Evolutionary conservation across 495 filamentous ascomycete genomes (phyloP).

Genomic region (Aspergillus saccharolyticus): DNA sequence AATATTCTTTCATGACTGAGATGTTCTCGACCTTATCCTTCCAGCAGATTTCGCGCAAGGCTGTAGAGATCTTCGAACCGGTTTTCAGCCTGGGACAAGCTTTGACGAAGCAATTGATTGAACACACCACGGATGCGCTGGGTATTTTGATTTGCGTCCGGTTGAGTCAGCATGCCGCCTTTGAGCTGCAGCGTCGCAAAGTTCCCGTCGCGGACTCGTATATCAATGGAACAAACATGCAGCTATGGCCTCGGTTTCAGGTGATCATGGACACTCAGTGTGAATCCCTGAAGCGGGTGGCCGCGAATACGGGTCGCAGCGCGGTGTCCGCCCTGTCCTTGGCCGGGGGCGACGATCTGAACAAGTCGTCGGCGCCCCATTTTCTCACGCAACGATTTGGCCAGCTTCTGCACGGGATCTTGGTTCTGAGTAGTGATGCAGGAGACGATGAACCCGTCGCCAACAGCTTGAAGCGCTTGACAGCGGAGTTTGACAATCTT

Average conservation of each 20-base stretch:
- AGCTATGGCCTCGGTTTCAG: conserved; percentile 94
- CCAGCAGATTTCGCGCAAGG: conserved; percentile 56
- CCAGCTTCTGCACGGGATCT: conserved; percentile 78
- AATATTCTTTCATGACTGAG: conserved; percentile 86
- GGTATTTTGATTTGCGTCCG: conserved; percentile 88
- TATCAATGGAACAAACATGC: conserved; percentile 91
- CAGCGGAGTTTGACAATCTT: conserved; percentile 73
- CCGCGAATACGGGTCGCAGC: conserved; percentile 47
- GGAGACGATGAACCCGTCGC: conserved; percentile 91
- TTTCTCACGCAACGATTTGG: conserved; percentile 89
- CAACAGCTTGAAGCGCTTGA: conserved; percentile 67
- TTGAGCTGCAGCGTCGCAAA: conserved; percentile 86
- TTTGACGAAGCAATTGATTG: conserved; percentile 71
- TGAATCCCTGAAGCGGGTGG: conserved; percentile 67
- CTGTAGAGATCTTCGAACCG: conserved; percentile 76
- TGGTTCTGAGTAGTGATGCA: conserved; percentile 75
- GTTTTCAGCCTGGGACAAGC: conserved; percentile 74
- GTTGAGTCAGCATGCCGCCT: conserved; percentile 86
- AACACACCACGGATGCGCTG: conserved; percentile 73
- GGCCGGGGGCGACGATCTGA: conserved; percentile 50
- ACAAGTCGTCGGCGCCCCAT: conserved; percentile 81
- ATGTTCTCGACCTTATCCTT: conserved; percentile 72
- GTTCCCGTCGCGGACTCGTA: conserved; percentile 85
- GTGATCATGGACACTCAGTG: conserved; percentile 88
- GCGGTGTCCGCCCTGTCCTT: conserved; percentile 52